phyloP scores from a whole-genome alignment of 208 protist species.

The Leishmania amazonensis region DNA sequence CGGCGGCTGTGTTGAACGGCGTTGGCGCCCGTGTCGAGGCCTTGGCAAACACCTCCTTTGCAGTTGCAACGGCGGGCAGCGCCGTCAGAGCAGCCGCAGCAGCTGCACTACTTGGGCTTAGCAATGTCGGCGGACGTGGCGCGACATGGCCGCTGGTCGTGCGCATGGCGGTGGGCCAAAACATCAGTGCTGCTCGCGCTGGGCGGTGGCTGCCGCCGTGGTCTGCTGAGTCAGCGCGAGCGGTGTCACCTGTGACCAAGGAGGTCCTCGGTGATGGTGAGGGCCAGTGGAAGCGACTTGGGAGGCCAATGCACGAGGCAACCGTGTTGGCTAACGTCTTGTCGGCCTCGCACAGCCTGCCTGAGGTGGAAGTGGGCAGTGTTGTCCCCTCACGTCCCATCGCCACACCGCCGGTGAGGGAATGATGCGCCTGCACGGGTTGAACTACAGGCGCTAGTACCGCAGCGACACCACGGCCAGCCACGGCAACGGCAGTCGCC shows the following conservation, averaged over 20 bases:
- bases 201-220: background rate
- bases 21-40: background rate
- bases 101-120: background rate
- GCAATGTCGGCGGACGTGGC: background rate
- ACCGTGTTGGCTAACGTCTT: conserved; percentile 32
- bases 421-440: conserved; percentile 3
- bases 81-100: conserved; percentile 10
- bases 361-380: background rate
- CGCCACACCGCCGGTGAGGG: background rate
- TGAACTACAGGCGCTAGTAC: background rate
- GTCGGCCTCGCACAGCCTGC: conserved; percentile 28
- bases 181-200: conserved; percentile 9
- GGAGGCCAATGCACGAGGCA: conserved; percentile 36
- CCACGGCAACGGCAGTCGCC: background rate
- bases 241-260: background rate
- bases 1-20: background rate
- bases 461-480: background rate
- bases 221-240: background rate
- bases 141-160: conserved; percentile 14
- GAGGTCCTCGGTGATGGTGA: background rate
- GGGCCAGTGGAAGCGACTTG: conserved; percentile 48
- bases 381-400: background rate
- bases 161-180: conserved; percentile 33
- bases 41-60: conserved; percentile 20
- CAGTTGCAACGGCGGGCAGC: conserved; percentile 12